Conservation (phyloP, 768 basidiomycete species). For the Lactarius sp. region DNA sequence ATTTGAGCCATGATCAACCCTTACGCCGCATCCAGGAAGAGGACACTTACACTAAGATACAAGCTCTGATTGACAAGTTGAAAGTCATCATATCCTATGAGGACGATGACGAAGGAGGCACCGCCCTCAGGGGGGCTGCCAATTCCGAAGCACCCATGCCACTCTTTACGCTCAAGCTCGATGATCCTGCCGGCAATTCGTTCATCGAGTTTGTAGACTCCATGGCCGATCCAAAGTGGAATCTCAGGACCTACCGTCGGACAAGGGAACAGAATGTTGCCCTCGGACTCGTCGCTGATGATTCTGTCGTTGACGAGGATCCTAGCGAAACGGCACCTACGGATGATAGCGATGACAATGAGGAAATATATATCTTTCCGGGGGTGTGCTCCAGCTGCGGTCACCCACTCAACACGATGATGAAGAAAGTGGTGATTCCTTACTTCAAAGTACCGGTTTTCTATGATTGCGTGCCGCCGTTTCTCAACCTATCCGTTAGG, state of each 20-base stretch:
- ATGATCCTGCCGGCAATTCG: conserved; percentile 96
- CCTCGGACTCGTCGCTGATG: conserved; percentile 64
- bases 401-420: conserved; percentile 73
- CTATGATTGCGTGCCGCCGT: not conserved
- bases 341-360: conserved; percentile 42
- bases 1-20: conserved; percentile 79
- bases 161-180: conserved; percentile 76
- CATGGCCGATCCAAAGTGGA: conserved; percentile 93
- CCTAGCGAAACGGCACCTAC: conserved; percentile 26
- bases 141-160: conserved; percentile 52
- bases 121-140: conserved; percentile 32
- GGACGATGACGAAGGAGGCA: conserved; percentile 38
- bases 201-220: conserved; percentile 87
- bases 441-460: conserved; percentile 74
- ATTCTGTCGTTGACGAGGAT: conserved; percentile 27
- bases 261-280: conserved; percentile 74
- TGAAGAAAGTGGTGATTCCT: conserved; percentile 96
- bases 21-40: conserved; percentile 77
- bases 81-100: conserved; percentile 57
- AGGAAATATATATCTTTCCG: conserved; percentile 87
- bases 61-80: conserved; percentile 64
- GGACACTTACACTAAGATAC: conserved; percentile 65
- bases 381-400: conserved; percentile 88
- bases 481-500: conserved; percentile 42
- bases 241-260: conserved; percentile 73